A percentile compares a stretch with the other conserved stretches of the same genome.
These are phyloP conservation scores for Amyloporia xantha DNA, from an alignment of 768 basidiomycete genomes.

Conservation along the genomic window DNA sequence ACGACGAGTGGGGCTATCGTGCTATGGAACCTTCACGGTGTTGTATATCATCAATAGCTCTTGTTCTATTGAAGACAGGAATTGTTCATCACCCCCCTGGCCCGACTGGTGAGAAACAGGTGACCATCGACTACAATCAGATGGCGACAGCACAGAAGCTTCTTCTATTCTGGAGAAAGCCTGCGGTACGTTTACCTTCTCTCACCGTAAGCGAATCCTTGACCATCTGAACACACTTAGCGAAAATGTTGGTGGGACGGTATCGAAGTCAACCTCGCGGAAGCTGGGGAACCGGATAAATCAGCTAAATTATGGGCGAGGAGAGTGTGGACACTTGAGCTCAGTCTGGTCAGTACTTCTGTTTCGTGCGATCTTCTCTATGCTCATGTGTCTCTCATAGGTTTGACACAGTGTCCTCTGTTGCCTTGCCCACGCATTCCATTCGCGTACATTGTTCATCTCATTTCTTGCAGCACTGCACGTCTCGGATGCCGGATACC, in stretches of 20 bases:
- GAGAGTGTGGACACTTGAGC: constrained; percentile 96
- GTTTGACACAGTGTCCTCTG: constrained; percentile 13
- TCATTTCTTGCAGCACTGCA: too few relatives aligned
- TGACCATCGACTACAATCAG: constrained; percentile 83
- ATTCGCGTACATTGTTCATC: too few relatives aligned
- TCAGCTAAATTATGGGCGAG: constrained; percentile 92
- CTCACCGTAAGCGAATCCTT: neutral
- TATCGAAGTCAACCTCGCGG: constrained; percentile 77
- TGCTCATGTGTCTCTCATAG: constrained; percentile 3
- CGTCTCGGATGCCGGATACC: too few relatives aligned
- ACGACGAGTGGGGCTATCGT: constrained; percentile 98
- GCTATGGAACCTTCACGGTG: constrained; percentile 94
- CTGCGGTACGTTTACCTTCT: constrained; percentile 66
- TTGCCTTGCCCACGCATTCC: too few relatives aligned
- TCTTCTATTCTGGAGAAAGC: constrained; percentile 97
- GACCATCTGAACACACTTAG: constrained; percentile 32
- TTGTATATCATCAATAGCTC: constrained; percentile 96
- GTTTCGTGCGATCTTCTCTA: neutral
- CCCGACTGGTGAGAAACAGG: constrained; percentile 56
- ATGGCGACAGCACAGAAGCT: constrained; percentile 98
- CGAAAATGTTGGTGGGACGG: constrained; percentile 99
- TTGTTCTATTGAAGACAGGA: constrained; percentile 95
- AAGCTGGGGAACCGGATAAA: constrained; percentile 42
- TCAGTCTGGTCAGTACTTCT: constrained; percentile 68
- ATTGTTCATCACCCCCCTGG: constrained; percentile 62